These are phyloP conservation scores for Mortierella claussenii DNA, from an alignment of 192 early-diverging fungal species.

Conservation along the genomic window DNA sequence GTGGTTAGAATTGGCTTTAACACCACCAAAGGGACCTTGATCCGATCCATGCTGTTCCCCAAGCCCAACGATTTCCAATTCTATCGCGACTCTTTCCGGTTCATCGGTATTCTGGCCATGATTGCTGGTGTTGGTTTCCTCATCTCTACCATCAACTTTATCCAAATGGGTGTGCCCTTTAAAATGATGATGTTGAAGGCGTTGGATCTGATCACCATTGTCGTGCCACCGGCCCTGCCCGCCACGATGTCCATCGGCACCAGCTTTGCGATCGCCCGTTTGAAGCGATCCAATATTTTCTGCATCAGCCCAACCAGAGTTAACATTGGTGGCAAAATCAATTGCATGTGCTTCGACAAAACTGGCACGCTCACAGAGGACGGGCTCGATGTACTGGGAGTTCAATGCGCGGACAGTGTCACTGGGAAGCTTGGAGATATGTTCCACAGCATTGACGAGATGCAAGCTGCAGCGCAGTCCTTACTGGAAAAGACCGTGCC, in stretches of 20 bases:
- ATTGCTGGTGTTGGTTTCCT: slow-evolving; percentile 91
- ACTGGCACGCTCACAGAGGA: slow-evolving; percentile 98
- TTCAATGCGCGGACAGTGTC: slow-evolving; percentile 69
- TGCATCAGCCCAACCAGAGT: slow-evolving; percentile 94
- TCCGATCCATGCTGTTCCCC: slow-evolving; percentile 96
- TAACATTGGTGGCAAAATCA: slow-evolving; percentile 96
- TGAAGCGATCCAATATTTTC: slow-evolving; percentile 86
- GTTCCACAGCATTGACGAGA: slow-evolving; percentile 56
- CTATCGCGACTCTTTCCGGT: slow-evolving; percentile 97
- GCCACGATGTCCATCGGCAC: slow-evolving; percentile 99
- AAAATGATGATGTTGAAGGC: slow-evolving; percentile 87
- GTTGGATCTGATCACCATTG: slow-evolving; percentile 95
- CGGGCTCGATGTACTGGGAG: slow-evolving; percentile 94
- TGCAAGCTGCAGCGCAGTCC: slow-evolving; percentile 41
- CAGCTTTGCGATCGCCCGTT: slow-evolving; percentile 89
- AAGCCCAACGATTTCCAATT: slow-evolving; percentile 97
- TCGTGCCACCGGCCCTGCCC: slow-evolving; percentile 96
- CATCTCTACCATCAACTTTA: slow-evolving; percentile 88
- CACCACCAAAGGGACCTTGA: slow-evolving; percentile 94
- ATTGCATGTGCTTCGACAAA: slow-evolving; percentile 99
- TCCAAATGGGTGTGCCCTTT: slow-evolving; percentile 76
- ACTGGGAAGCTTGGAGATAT: slow-evolving; percentile 58
- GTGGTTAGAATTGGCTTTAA: slow-evolving; percentile 90
- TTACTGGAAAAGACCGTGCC: slow-evolving; percentile 26
- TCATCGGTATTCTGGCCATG: slow-evolving; percentile 89